A percentile compares a stretch with the other conserved stretches of the same genome.
Conservation (phyloP, 2,329 filamentous ascomycete species). For the Proliferodiscus dingleyae region DNA sequence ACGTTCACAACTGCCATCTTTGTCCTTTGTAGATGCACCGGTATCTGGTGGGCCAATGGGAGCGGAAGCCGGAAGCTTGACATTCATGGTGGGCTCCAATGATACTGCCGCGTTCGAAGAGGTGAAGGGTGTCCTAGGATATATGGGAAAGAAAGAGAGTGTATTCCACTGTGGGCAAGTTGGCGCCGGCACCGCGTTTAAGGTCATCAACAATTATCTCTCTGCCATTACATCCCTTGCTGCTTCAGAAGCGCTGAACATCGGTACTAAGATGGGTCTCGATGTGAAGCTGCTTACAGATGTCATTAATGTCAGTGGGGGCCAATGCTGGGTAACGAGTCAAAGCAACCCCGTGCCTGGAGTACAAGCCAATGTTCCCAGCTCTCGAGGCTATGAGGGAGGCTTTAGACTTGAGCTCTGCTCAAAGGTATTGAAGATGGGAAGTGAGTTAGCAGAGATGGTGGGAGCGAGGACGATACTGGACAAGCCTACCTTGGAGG, state of each 20-base stretch:
- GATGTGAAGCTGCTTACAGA: conserved; percentile 48
- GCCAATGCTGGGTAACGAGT: conserved; percentile 32
- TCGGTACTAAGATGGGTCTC: conserved; percentile 53
- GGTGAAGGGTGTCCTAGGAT: conserved; percentile 50
- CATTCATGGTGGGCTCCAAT: conserved; percentile 40
- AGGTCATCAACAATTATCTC: conserved; percentile 58
- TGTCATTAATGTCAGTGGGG: conserved; percentile 45
- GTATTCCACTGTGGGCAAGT: conserved; percentile 51
- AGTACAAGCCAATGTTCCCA: conserved; percentile 29
- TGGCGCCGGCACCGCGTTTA: conserved; percentile 62
- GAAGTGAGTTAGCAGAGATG: conserved; percentile 47
- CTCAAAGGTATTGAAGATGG: conserved; percentile 53
- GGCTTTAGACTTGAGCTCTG: conserved; percentile 57
- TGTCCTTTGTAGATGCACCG: conserved; percentile 35
- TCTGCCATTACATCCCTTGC: conserved; percentile 55
- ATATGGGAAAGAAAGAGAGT: conserved; percentile 46
- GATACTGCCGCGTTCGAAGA: conserved; percentile 44
- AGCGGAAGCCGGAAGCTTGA: conserved; percentile 32
- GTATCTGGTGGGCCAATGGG: conserved; percentile 34
- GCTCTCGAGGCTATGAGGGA: conserved; percentile 34
- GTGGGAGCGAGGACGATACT: conserved; percentile 30
- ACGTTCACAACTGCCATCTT: neutral
- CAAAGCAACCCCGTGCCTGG: conserved; percentile 33
- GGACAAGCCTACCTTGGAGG: conserved; percentile 7
- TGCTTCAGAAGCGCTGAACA: conserved; percentile 53